phyloP scores from a whole-genome alignment of 441 rosid species.

The Monsonia emarginata region DNA sequence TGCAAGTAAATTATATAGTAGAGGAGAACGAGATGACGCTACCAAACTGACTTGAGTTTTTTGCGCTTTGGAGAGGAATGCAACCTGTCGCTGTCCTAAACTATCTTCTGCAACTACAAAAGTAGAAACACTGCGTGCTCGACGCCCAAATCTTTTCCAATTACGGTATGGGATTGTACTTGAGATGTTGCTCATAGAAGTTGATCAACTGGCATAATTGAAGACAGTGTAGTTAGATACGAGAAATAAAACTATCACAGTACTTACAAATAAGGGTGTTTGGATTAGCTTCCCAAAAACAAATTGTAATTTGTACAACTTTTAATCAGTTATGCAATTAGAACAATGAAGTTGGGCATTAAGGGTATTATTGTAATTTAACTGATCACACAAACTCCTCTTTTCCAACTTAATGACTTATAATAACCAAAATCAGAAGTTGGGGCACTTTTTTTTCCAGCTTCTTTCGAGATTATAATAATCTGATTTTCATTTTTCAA shows the following conservation, averaged over 20 bases:
- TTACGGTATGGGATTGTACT: constrained; percentile 52
- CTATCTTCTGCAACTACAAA: constrained; percentile 19
- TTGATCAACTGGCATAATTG: constrained; percentile 52
- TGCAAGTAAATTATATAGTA: background rate
- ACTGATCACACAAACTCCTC: too few species aligned
- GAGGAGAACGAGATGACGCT: background rate
- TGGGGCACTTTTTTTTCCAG: too few species aligned
- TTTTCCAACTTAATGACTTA: too few species aligned
- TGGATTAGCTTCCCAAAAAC: too few species aligned
- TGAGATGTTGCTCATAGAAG: constrained; percentile 88
- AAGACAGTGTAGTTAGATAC: constrained; percentile 1
- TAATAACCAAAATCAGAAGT: too few species aligned
- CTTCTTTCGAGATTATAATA: too few species aligned
- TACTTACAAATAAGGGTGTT: background rate
- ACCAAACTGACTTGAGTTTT: background rate
- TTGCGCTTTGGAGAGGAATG: background rate
- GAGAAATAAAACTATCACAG: background rate
- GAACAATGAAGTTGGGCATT: too few species aligned
- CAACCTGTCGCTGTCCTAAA: background rate
- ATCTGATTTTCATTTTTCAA: too few species aligned
- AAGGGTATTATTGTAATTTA: too few species aligned
- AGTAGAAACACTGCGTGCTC: constrained; percentile 20
- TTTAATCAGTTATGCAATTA: too few species aligned
- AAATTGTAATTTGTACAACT: too few species aligned
- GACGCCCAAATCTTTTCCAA: constrained; percentile 18